Percentiles rank a stretch among this genome's conserved stretches.
phyloP scores from a whole-genome alignment of 352 stramenopile genomes.

The Phytophthora constricta region DNA sequence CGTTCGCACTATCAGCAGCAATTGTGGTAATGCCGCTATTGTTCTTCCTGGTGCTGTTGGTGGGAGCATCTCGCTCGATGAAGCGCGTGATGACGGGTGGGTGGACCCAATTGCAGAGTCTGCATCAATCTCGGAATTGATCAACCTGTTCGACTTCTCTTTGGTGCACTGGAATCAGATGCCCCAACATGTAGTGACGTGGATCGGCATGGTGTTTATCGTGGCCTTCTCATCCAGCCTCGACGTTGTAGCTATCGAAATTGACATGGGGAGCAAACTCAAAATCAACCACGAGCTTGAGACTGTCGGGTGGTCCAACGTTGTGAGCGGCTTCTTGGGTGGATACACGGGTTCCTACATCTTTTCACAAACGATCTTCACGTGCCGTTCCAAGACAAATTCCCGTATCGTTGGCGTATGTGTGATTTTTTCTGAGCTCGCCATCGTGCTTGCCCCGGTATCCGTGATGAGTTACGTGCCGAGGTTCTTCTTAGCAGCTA shows the following conservation, averaged over 20 bases:
- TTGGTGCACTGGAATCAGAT: slow-evolving; percentile 91
- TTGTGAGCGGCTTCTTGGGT: slow-evolving; percentile 94
- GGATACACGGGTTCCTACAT: slow-evolving; percentile 99
- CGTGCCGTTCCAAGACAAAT: slow-evolving; percentile 91
- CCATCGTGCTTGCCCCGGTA: slow-evolving; percentile 88
- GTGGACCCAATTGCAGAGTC: slow-evolving; percentile 75
- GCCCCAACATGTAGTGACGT: slow-evolving; percentile 89
- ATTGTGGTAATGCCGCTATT: slow-evolving; percentile 88
- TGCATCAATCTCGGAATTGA: slow-evolving; percentile 64
- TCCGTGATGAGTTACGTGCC: slow-evolving; percentile 95
- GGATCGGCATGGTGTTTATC: slow-evolving; percentile 96
- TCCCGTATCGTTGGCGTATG: slow-evolving; percentile 90
- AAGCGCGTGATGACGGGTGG: slow-evolving; percentile 93
- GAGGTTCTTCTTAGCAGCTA: slow-evolving; percentile 97
- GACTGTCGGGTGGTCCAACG: slow-evolving; percentile 96
- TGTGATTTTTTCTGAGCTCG: slow-evolving; percentile 86
- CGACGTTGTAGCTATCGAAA: slow-evolving; percentile 97
- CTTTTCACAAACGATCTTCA: slow-evolving; percentile 99
- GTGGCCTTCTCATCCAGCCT: slow-evolving; percentile 97
- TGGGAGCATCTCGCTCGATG: slow-evolving; percentile 84
- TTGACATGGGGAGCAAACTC: slow-evolving; percentile 94
- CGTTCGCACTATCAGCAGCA: slow-evolving; percentile 66
- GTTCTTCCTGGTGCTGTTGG: slow-evolving; percentile 91
- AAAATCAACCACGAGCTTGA: slow-evolving; percentile 95
- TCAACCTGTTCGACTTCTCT: slow-evolving; percentile 91